Base-by-base conservation (phyloP, 2,329 filamentous ascomycete genomes). In the Zymoseptoria pseudotritici region DNA sequence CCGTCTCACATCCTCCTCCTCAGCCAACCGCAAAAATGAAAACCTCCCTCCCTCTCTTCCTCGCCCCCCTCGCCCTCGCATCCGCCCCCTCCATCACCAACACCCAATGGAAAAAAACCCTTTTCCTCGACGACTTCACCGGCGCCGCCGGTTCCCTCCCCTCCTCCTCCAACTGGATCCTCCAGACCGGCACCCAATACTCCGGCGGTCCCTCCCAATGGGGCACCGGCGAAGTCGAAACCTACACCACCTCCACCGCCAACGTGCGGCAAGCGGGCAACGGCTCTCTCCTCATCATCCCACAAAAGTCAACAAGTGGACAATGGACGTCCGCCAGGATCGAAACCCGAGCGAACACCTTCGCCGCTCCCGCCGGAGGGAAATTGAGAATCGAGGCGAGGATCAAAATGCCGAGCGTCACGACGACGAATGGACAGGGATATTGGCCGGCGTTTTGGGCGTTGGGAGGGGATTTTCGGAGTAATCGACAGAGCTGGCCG, bases 141-240 rank as follows among this genome's bases (percentile, higher is more conserved):
- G 70, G 72, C 42, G 51, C 63, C 46, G 56, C 63, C 55, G 70
- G 70, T 26, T 64, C 70, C 8, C 71, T 74, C 4, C 75, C 76
- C 2, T 73, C 74, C 46, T 51, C 69, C 22, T 67, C 70, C 13
- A 79, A 77, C 66, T 82, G 79, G 79, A 70, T 72, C 29, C 62
- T 76, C 55, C 74, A 78, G 62, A 67, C 71, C n/a, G 80, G 80
- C 54, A 81, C 77, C 0, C 63, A 66, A 9, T 82, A 82, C 62
- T 72, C 77, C 1, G 76, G 76, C n/a, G 79, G 79, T 0, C 69
- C 78, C 0, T 57, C 69, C 7, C 71, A 77, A 61, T 82, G 80
- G 79, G 79, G 80, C 54, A 82, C 80, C 3, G 73, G 75, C 59
- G 80, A 82, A 66, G 71, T 77, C 19, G 71, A 82, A 67, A 74